Base-by-base conservation (phyloP, 2,329 filamentous ascomycete species). In the Penicillium psychrosexuale region DNA sequence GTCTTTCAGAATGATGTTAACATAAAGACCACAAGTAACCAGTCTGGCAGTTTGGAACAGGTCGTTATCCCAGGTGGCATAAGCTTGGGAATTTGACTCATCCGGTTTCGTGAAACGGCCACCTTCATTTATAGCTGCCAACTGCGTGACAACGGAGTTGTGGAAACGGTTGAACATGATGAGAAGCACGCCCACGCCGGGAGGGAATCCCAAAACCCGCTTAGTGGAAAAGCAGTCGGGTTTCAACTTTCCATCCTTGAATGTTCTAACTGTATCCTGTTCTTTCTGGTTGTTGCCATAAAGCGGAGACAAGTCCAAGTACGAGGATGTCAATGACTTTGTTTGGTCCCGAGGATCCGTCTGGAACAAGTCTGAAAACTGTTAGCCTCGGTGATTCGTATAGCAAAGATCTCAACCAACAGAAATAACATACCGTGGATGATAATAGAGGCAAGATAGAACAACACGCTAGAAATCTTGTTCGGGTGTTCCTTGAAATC, bases 381-480 rank as follows among this genome's bases (percentile, higher is more conserved):
- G 51, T 72, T 46, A 71, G 66, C 22, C 8, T 19, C 17, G 9
- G n/a, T 27, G 0, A 19, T 19, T 19, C 19, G 19, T 19, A 19
- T 19, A 19, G 19, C 19, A 19, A 19, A 19, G 19, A 19, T 19
- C 19, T 27, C 39, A 17, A 27, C 11, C 6, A n/a, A 31, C 9
- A n/a, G 13, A 8, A 24, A 27, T 28, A 8, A 49, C 66, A 39
- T 70, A 70, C 78, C 78, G 61, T 83, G 81, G 48, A 82, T 84
- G 56, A 84, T 83, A 64, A 92, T 87, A 7, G 86, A 84, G 0
- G 88, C 89, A 40, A 89, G 76, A 61, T 91, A 90, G 69, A 90
- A 90, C 15, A 92, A 75, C 74, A 90, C 84, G 62, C 85, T 87
- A 0, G 87, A 91, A 38, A 91, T 84, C n/a, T 84, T 82, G 47